Evolutionary conservation across 108 stramenopile genomes (phyloP).

Genomic region (Nannochloropsis salina): DNA sequence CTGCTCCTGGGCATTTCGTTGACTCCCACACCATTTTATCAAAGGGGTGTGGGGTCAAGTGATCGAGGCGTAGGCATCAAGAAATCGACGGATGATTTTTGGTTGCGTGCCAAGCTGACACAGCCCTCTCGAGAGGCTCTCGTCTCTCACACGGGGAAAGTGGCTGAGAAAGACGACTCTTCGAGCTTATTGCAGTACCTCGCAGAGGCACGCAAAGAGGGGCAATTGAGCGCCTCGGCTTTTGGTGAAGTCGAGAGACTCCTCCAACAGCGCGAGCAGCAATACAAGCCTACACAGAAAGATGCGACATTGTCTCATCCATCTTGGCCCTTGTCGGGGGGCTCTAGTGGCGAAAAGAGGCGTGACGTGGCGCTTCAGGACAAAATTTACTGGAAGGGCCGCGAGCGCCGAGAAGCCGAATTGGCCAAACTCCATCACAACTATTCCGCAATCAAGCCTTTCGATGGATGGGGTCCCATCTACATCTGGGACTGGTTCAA

Average conservation of each 20-base stretch:
- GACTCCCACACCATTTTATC: not conserved
- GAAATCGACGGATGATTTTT: not conserved
- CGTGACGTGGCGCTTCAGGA: not conserved
- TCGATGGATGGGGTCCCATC: not conserved
- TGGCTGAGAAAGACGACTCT: not conserved
- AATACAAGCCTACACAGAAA: not conserved
- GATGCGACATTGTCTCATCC: not conserved
- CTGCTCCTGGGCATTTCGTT: not conserved
- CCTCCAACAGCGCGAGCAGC: not conserved
- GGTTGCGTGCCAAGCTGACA: not conserved
- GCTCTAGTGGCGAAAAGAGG: not conserved
- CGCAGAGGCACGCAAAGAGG: not conserved
- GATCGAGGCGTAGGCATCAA: not conserved
- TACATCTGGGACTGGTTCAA: slow-evolving; percentile 23
- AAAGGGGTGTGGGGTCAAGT: not conserved
- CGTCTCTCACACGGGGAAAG: not conserved
- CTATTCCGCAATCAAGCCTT: not conserved
- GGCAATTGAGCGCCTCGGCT: not conserved
- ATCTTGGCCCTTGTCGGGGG: not conserved
- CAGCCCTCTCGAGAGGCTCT: not conserved
- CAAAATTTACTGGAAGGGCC: not conserved
- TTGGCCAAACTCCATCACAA: slow-evolving; percentile 16
- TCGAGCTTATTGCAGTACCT: not conserved
- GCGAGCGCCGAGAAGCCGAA: not conserved
- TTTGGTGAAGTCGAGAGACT: not conserved